Conservation (phyloP, 768 basidiomycete species). For the Polyporus arcularius region DNA sequence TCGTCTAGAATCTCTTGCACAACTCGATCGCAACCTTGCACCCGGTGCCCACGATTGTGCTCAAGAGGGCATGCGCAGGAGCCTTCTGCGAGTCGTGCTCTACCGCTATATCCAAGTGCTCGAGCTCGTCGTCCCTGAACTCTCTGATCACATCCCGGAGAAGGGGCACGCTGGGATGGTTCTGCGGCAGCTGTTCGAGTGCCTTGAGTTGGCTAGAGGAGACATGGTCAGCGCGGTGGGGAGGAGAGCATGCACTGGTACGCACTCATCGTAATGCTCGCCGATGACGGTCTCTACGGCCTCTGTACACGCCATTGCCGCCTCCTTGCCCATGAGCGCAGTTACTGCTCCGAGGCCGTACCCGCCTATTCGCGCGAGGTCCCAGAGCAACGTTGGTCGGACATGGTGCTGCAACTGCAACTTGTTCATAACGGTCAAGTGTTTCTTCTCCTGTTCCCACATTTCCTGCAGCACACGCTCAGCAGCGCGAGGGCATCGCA, state of each 20-base stretch:
- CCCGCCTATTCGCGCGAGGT: conserved; percentile 84
- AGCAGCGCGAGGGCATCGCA: neutral
- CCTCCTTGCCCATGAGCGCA: conserved; percentile 86
- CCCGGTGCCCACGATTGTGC: conserved; percentile 79
- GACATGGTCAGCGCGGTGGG: neutral
- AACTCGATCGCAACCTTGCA: conserved; percentile 90
- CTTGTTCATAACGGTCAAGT: conserved; percentile 83
- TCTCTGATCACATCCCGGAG: conserved; percentile 74
- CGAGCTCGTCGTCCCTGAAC: conserved; percentile 92
- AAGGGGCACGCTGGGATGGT: conserved; percentile 79
- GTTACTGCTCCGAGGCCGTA: conserved; percentile 86
- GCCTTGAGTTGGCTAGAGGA: conserved; percentile 75
- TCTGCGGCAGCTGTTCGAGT: conserved; percentile 58
- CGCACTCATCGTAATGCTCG: conserved; percentile 97
- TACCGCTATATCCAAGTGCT: conserved; percentile 91
- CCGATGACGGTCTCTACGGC: conserved; percentile 98
- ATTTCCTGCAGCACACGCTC: conserved; percentile 66
- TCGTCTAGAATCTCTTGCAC: conserved; percentile 72
- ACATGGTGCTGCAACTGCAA: conserved; percentile 81
- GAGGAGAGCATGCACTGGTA: conserved; percentile 12
- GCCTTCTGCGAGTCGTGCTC: conserved; percentile 86
- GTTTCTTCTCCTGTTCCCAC: conserved; percentile 97
- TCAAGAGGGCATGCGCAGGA: conserved; percentile 88
- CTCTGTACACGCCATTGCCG: conserved; percentile 98
- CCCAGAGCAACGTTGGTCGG: conserved; percentile 81